Base-by-base conservation (phyloP, 2,329 filamentous ascomycete genomes). In the Curvularia lunata region DNA sequence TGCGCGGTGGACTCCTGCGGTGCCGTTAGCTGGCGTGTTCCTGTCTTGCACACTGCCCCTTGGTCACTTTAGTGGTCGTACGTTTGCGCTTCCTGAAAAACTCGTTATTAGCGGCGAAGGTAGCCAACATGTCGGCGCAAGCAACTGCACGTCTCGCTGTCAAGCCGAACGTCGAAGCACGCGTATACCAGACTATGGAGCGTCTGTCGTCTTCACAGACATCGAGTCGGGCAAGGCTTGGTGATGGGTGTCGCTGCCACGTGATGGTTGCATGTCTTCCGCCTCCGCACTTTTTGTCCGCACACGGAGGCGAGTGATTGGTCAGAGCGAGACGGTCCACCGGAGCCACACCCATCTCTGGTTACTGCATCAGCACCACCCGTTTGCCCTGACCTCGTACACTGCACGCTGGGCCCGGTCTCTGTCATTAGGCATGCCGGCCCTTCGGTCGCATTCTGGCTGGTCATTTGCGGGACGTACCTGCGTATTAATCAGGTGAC, bases 91-190 rank as follows among this genome's bases (percentile, higher is more conserved):
- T 80, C 58, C 77, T 66, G 66, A 78, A 79, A 65, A 77, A 77
- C 58, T 78, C 77, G 64, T 78, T 78, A 54, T 79, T 78, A n/a
- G 77, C 77, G 25, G 78, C 77, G 56, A 80, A 80, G 27, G 77
- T 80, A 54, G 78, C 78, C 70, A 79, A 77, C 77, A 79, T 78
- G 9, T 54, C 62, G 61, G 60, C 27, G 46, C 53, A 28, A 9
- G 32, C 40, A 37, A 18, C 51, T 32, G 56, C 51, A 61, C 52
- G 59, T 48, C 41, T 47, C 42, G 54, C 49, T 48, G 48, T 51
- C 40, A 41, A 34, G 19, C 21, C 43, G 38, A 30, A 48, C 25
- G 55, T 51, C 38, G 58, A 57, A 52, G 41, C 53, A 46, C n/a
- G 59, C 54, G 58, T 46, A 34, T 52, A 46, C 34, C 45, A 61